Evolutionary conservation across 169 alveolate genomes (phyloP).

Genomic region (Plasmodium sp.): DNA sequence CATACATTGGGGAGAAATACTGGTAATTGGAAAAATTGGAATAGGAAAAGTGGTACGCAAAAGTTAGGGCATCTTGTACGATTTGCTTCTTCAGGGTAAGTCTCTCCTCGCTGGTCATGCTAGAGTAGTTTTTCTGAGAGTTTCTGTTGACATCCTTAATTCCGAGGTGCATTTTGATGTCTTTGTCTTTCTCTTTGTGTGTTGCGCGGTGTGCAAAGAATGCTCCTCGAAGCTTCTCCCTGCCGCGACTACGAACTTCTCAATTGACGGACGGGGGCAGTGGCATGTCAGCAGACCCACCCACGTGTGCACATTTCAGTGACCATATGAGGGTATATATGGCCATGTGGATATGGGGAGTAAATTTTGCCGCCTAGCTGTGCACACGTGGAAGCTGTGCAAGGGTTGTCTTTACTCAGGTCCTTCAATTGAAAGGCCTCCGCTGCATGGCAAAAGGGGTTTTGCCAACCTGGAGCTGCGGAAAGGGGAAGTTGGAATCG

Average conservation of each 20-base stretch:
- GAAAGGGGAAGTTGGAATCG: background rate
- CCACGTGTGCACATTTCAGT: background rate
- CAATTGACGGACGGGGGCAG: background rate
- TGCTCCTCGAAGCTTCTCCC: background rate
- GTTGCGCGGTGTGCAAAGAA: background rate
- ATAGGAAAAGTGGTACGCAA: slow-evolving; percentile 51
- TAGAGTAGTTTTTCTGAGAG: slow-evolving; percentile 52
- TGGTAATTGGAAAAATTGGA: slow-evolving; percentile 43
- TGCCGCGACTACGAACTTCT: background rate
- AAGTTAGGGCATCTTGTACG: slow-evolving; percentile 47
- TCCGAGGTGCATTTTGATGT: slow-evolving; percentile 21
- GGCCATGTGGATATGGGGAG: background rate
- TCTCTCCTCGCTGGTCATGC: slow-evolving; percentile 58
- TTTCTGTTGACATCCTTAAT: slow-evolving; percentile 21
- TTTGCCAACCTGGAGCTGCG: background rate
- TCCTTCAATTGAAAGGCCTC: background rate
- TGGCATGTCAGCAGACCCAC: background rate
- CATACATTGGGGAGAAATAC: slow-evolving; percentile 41
- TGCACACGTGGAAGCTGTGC: background rate
- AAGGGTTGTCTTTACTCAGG: background rate
- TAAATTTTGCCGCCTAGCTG: background rate
- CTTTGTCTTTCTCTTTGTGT: background rate
- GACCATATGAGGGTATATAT: background rate
- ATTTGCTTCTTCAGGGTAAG: slow-evolving; percentile 17
- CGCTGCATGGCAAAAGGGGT: background rate